Evolutionary conservation across 1,284 basidiomycete species (phyloP).

Genomic region (Ustilago xerochloae): DNA sequence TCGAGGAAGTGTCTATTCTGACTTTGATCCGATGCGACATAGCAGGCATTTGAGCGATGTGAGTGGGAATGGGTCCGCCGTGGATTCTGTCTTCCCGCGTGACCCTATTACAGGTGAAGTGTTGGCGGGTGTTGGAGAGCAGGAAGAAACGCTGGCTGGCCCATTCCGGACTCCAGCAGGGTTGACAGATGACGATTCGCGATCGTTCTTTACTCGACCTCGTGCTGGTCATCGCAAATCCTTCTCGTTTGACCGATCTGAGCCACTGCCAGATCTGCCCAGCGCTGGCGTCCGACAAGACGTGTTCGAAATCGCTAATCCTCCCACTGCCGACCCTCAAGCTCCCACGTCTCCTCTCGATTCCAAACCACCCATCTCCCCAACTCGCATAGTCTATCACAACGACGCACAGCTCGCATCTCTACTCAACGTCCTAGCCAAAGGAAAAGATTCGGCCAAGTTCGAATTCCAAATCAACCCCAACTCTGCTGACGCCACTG

Average conservation of each 20-base stretch:
- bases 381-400: slow-evolving; percentile 60
- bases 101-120: background rate
- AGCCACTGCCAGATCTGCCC: background rate
- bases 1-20: slow-evolving; percentile 51
- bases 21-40: slow-evolving; percentile 33
- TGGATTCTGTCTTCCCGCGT: background rate
- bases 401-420: slow-evolving; percentile 58
- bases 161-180: slow-evolving; percentile 32
- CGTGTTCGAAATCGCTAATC: slow-evolving; percentile 25
- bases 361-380: slow-evolving; percentile 30
- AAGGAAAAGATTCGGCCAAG: slow-evolving; percentile 57
- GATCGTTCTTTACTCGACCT: slow-evolving; percentile 50
- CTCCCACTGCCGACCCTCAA: slow-evolving; percentile 6
- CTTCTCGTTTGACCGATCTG: slow-evolving; percentile 26
- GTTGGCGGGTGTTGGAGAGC: background rate
- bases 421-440: slow-evolving; percentile 50
- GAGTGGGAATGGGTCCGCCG: background rate
- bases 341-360: slow-evolving; percentile 23
- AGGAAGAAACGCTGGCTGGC: background rate
- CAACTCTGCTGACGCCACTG: background rate
- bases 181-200: slow-evolving; percentile 47
- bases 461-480: slow-evolving; percentile 51
- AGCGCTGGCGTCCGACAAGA: slow-evolving; percentile 4
- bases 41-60: slow-evolving; percentile 17
- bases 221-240: slow-evolving; percentile 21